phyloP scores from a whole-genome alignment of 768 basidiomycete genomes.

The Scleroderma bovista region DNA sequence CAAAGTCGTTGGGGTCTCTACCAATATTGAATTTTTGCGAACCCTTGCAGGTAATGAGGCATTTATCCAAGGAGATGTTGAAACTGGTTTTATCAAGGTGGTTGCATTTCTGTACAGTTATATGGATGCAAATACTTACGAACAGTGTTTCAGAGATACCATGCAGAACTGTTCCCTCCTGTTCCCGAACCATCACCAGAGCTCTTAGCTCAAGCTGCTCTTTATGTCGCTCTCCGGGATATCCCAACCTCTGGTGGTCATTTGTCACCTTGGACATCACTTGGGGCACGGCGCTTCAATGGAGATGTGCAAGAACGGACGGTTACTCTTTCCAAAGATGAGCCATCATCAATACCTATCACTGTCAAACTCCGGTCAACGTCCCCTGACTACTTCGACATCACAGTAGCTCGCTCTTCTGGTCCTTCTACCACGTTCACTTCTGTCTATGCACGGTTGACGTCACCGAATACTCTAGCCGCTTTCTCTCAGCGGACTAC shows the following conservation, averaged over 20 bases:
- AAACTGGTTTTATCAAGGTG: slow-evolving; percentile 86
- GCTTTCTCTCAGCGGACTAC: slow-evolving; percentile 52
- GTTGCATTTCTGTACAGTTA: slow-evolving; percentile 3
- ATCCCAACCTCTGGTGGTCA: slow-evolving; percentile 28
- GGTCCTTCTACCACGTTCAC: slow-evolving; percentile 33
- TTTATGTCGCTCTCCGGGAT: slow-evolving; percentile 70
- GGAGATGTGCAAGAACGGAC: slow-evolving; percentile 63
- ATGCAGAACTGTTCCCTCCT: slow-evolving; percentile 73
- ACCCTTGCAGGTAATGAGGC: slow-evolving; percentile 69
- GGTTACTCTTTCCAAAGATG: slow-evolving; percentile 58
- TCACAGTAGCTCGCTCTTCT: slow-evolving; percentile 36
- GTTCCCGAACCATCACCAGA: slow-evolving; percentile 52
- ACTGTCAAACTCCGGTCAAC: slow-evolving; percentile 40
- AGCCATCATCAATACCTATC: slow-evolving; percentile 29
- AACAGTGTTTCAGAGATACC: slow-evolving; percentile 61
- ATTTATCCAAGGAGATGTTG: slow-evolving; percentile 76
- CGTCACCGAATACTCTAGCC: slow-evolving; percentile 48
- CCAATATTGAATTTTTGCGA: slow-evolving; percentile 86
- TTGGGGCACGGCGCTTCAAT: slow-evolving; percentile 73
- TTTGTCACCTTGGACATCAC: slow-evolving; percentile 61
- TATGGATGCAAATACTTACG: neutral
- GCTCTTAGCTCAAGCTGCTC: slow-evolving; percentile 71
- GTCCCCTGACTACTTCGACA: slow-evolving; percentile 44
- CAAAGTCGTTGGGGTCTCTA: slow-evolving; percentile 84
- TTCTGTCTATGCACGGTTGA: slow-evolving; percentile 52